Evolutionary conservation across 306 rosid species (phyloP).

Genomic region (Boehmeria nivea): DNA sequence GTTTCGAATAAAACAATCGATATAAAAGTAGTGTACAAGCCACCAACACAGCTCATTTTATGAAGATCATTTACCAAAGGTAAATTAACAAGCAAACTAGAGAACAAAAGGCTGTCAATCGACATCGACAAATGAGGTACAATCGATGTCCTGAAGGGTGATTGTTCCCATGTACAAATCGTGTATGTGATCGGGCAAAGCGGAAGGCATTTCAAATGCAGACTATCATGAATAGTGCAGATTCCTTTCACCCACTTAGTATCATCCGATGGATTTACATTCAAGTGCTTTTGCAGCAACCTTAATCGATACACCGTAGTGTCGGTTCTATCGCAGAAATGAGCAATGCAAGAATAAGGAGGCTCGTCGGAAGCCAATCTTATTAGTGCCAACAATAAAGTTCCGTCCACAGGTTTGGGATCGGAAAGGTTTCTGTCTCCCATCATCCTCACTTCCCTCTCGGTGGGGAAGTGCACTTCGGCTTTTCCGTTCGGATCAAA

Average conservation of each 20-base stretch:
- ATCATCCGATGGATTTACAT: conserved; percentile 41
- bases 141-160: conserved; percentile 74
- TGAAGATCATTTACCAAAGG: no score
- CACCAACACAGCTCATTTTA: no score
- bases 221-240: conserved; percentile 63
- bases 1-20: no score
- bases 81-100: no score
- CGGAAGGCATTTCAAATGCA: conserved; percentile 66
- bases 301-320: conserved; percentile 52
- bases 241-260: conserved; percentile 66
- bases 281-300: conserved; percentile 50
- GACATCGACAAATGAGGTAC: conserved; percentile 40
- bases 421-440: conserved; percentile 76
- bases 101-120: no score
- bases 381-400: conserved; percentile 49
- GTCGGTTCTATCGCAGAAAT: conserved; percentile 66
- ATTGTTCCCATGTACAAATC: conserved; percentile 64
- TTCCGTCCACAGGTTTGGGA: conserved; percentile 80
- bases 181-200: conserved; percentile 59
- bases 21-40: no score
- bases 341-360: conserved; percentile 55
- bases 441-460: conserved; percentile 86
- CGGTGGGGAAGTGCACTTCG: conserved; percentile 71
- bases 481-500: conserved; percentile 54
- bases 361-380: conserved; percentile 76